Percentiles rank a stretch among this genome's conserved stretches.
Conservation (phyloP, 116 monocot genomes). For the Dioscorea cayenensis region DNA sequence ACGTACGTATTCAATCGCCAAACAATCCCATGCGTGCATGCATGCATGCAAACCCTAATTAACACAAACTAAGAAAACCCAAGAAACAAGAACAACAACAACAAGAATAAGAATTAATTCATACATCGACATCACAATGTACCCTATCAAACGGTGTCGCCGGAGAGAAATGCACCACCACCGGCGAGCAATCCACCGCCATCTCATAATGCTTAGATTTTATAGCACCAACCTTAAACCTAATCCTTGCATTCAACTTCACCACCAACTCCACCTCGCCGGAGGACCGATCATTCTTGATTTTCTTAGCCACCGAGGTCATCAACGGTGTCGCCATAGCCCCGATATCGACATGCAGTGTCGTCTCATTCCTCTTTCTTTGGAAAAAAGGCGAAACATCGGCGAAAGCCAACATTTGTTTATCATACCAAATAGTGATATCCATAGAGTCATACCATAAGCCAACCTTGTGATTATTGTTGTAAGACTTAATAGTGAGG, state of each 20-base stretch:
- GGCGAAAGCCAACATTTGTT: constrained; percentile 14
- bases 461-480: constrained; percentile 31
- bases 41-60: too few relatives aligned
- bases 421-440: constrained; percentile 26
- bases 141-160: constrained; percentile 9
- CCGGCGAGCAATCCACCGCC: constrained; percentile 24
- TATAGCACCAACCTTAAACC: constrained; percentile 27
- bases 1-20: too few relatives aligned
- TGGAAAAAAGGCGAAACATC: constrained; percentile 27
- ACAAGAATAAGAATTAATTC: not conserved
- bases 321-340: constrained; percentile 11
- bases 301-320: constrained; percentile 3
- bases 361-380: constrained; percentile 19
- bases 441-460: constrained; percentile 36
- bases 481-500: constrained; percentile 25
- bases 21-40: too few relatives aligned
- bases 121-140: constrained; percentile 22
- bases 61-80: too few relatives aligned
- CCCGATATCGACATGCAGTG: constrained; percentile 11
- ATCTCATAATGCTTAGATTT: constrained; percentile 29
- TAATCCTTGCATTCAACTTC: constrained; percentile 21
- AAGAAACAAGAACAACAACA: not conserved
- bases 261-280: constrained; percentile 29
- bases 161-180: constrained; percentile 16
- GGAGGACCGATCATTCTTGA: constrained; percentile 18